Evolutionary conservation across 225 moss, liverwort and hornwort species (phyloP).

Genomic region (Bryoerythrophyllum caledonicum): DNA sequence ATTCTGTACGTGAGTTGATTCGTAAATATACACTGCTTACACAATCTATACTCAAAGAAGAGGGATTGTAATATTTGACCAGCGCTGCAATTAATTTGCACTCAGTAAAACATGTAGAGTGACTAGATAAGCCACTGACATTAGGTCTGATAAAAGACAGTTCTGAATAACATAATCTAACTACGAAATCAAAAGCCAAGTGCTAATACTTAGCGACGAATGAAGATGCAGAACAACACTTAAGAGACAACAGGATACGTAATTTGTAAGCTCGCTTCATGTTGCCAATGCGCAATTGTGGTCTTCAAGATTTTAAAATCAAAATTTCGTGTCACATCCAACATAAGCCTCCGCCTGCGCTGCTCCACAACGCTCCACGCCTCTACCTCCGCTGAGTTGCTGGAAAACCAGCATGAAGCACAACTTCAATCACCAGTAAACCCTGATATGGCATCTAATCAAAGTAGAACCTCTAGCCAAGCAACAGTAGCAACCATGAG

Average conservation of each 20-base stretch:
- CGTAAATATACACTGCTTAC: background rate
- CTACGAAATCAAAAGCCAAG: background rate
- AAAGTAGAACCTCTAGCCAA: background rate
- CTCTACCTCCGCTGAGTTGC: slow-evolving; percentile 38
- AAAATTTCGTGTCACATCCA: slow-evolving; percentile 33
- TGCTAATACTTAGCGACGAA: background rate
- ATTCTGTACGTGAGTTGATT: slow-evolving; percentile 11
- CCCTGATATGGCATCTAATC: background rate
- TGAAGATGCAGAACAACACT: background rate
- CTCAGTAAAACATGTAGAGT: background rate
- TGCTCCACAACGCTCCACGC: slow-evolving; percentile 46
- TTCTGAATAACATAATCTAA: background rate
- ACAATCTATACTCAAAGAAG: background rate
- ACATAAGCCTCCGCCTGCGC: slow-evolving; percentile 38
- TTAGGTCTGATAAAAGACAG: slow-evolving; percentile 1
- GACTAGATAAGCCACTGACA: slow-evolving; percentile 9
- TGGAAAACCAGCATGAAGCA: slow-evolving; percentile 29
- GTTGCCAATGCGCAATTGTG: slow-evolving; percentile 50
- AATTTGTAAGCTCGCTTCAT: slow-evolving; percentile 99
- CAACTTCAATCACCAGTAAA: slow-evolving; percentile 17
- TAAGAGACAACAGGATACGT: slow-evolving; percentile 73
- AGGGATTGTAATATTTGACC: background rate
- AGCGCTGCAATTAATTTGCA: background rate
- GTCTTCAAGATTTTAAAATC: slow-evolving; percentile 19
- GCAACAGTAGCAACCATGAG: slow-evolving; percentile 1